phyloP scores from a whole-genome alignment of 1,139 yeast species.

The Blastobotrys raffinosifermentans region DNA sequence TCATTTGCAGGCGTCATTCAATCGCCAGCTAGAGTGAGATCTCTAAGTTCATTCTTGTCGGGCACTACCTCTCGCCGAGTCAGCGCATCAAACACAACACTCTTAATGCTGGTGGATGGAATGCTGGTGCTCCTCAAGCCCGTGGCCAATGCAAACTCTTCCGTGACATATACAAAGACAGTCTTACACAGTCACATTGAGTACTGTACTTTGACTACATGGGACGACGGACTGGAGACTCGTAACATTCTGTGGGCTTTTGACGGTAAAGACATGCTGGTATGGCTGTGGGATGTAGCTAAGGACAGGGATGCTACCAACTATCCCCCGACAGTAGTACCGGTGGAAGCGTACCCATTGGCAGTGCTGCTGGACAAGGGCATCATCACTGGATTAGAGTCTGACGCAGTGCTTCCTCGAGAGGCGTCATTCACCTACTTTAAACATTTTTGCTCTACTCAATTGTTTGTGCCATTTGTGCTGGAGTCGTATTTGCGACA shows the following conservation, averaged over 20 bases:
- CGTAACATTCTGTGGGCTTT: slow-evolving; percentile 36
- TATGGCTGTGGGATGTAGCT: slow-evolving; percentile 24
- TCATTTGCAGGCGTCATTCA: slow-evolving; percentile 31
- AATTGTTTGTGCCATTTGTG: slow-evolving; percentile 33
- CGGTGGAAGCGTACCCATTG: slow-evolving; percentile 38
- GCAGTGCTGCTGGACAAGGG: slow-evolving; percentile 37
- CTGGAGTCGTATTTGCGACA: slow-evolving; percentile 29
- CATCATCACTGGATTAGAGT: slow-evolving; percentile 36
- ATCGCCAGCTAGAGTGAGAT: slow-evolving; percentile 34
- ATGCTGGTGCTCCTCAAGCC: slow-evolving; percentile 23
- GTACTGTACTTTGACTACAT: slow-evolving; percentile 22
- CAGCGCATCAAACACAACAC: slow-evolving; percentile 7
- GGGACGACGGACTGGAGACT: slow-evolving; percentile 9
- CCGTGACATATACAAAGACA: slow-evolving; percentile 18
- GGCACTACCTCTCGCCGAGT: slow-evolving; percentile 6
- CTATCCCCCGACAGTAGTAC: slow-evolving; percentile 16
- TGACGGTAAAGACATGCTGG: slow-evolving; percentile 36
- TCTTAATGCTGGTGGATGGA: slow-evolving; percentile 34
- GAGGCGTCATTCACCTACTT: slow-evolving; percentile 33
- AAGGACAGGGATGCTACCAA: slow-evolving; percentile 3
- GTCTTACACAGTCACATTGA: slow-evolving; percentile 27
- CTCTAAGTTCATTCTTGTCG: slow-evolving; percentile 21
- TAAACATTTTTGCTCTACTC: slow-evolving; percentile 32
- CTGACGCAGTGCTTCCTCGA: slow-evolving; percentile 32
- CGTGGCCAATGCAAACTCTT: slow-evolving; percentile 7